Evolutionary conservation across 306 rosid species (phyloP).

Genomic region (Vigna nakashimae): DNA sequence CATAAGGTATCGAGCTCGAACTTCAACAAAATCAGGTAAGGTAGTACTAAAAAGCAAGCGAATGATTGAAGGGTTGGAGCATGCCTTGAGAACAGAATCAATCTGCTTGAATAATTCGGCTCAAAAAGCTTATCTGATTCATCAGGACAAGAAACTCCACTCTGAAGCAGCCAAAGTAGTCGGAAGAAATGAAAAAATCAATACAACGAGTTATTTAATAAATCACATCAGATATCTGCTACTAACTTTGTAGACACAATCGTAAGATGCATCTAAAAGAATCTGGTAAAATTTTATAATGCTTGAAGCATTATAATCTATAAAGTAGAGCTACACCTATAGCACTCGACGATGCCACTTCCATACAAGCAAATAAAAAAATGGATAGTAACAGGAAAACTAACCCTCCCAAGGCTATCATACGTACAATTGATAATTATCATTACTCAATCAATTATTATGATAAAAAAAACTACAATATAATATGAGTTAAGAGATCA

Average conservation of each 20-base stretch:
- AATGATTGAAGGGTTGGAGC: conserved; percentile 86
- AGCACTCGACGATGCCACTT: background rate
- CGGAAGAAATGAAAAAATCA: conserved; percentile 38
- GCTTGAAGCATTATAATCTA: background rate
- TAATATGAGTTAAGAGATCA: too few relatives aligned
- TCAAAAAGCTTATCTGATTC: conserved; percentile 99
- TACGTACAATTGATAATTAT: too few relatives aligned
- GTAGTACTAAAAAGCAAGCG: conserved; percentile 95
- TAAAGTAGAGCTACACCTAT: conserved; percentile 22
- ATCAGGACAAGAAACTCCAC: conserved; percentile 86
- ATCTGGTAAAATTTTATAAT: conserved; percentile 11
- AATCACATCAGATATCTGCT: conserved; percentile 15
- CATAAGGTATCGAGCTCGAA: conserved; percentile 90
- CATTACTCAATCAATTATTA: too few relatives aligned
- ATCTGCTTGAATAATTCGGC: conserved; percentile 82
- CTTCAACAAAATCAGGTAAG: conserved; percentile 92
- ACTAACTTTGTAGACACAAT: background rate
- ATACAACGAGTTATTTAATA: conserved; percentile 15
- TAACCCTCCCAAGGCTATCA: too few relatives aligned
- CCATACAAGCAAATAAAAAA: too few relatives aligned
- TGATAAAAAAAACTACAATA: too few relatives aligned
- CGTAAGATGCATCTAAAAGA: conserved; percentile 7
- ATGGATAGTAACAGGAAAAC: too few relatives aligned
- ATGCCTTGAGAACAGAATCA: conserved; percentile 82
- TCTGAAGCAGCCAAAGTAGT: conserved; percentile 58